phyloP scores from a whole-genome alignment of 192 early-diverging fungal species.

The Coemansia sp. region DNA sequence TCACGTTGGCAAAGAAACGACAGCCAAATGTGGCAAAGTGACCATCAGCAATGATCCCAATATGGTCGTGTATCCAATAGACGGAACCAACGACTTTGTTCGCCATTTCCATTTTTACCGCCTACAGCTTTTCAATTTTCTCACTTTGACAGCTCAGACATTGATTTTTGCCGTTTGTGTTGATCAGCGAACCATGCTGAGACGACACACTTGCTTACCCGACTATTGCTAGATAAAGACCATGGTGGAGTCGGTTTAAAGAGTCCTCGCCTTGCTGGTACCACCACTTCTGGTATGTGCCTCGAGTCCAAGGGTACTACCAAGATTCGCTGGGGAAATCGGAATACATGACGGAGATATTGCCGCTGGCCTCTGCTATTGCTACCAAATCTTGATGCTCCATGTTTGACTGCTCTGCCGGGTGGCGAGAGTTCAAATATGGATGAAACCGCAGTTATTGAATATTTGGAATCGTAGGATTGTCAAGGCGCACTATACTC shows the following conservation, averaged over 20 bases:
- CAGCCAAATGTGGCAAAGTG: slow-evolving; percentile 58
- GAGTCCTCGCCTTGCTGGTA: slow-evolving; percentile 77
- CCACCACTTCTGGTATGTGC: slow-evolving; percentile 78
- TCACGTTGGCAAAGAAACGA: slow-evolving; percentile 79
- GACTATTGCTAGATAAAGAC: slow-evolving; percentile 61
- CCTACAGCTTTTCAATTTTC: slow-evolving; percentile 64
- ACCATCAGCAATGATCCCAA: slow-evolving; percentile 61
- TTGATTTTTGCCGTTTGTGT: slow-evolving; percentile 69
- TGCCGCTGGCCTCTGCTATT: slow-evolving; percentile 81
- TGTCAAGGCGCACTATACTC: slow-evolving; percentile 35
- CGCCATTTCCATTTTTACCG: slow-evolving; percentile 71
- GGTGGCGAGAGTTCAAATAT: slow-evolving; percentile 37
- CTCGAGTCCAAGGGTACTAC: slow-evolving; percentile 78
- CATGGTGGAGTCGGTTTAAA: slow-evolving; percentile 61
- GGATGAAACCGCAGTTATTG: slow-evolving; percentile 21
- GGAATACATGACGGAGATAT: slow-evolving; percentile 85
- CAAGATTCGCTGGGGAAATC: slow-evolving; percentile 91
- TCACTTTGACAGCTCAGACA: slow-evolving; percentile 59
- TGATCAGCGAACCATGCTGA: slow-evolving; percentile 73
- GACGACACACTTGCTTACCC: slow-evolving; percentile 63
- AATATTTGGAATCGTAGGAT: slow-evolving; percentile 51
- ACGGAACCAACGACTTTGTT: slow-evolving; percentile 80
- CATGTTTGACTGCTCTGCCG: slow-evolving; percentile 62
- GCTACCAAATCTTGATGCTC: slow-evolving; percentile 84
- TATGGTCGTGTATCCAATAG: slow-evolving; percentile 77